These are phyloP conservation scores for Coemansia sp. DNA, from an alignment of 192 early-diverging fungal genomes.

Conservation along the genomic window DNA sequence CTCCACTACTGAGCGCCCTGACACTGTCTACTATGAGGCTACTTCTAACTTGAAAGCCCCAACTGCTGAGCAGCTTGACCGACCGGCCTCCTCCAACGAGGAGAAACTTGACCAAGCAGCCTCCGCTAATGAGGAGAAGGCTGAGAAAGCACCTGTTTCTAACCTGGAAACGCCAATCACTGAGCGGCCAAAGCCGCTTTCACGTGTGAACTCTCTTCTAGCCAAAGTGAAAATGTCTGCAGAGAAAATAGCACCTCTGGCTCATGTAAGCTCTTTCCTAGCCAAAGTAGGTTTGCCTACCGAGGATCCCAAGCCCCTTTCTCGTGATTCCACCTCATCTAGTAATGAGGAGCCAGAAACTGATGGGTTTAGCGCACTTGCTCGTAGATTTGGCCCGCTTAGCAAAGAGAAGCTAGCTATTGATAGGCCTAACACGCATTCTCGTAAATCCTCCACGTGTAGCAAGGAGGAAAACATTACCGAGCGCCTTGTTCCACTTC, in stretches of 20 bases:
- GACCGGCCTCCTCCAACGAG: not conserved
- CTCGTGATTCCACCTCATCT: not conserved
- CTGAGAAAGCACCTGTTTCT: not conserved
- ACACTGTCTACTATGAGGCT: not conserved
- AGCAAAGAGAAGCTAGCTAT: not conserved
- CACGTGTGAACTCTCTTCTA: not conserved
- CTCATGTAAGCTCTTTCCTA: not conserved
- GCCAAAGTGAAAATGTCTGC: not conserved
- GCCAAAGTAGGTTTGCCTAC: not conserved
- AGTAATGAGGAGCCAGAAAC: not conserved
- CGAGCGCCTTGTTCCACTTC: slow-evolving; percentile 1
- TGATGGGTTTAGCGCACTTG: not conserved
- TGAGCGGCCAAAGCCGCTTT: not conserved
- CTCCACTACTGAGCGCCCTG: not conserved
- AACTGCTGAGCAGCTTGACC: not conserved
- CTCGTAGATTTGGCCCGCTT: not conserved
- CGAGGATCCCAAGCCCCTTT: not conserved
- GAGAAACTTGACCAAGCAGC: not conserved
- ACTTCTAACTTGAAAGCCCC: not conserved
- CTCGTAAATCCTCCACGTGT: not conserved
- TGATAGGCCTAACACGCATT: not conserved
- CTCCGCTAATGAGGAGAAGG: not conserved
- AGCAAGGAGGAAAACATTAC: not conserved
- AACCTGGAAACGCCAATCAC: not conserved
- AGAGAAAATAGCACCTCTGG: not conserved